Evolutionary conservation across 2,329 filamentous ascomycete species (phyloP).

Genomic region (Aphanocladium album): DNA sequence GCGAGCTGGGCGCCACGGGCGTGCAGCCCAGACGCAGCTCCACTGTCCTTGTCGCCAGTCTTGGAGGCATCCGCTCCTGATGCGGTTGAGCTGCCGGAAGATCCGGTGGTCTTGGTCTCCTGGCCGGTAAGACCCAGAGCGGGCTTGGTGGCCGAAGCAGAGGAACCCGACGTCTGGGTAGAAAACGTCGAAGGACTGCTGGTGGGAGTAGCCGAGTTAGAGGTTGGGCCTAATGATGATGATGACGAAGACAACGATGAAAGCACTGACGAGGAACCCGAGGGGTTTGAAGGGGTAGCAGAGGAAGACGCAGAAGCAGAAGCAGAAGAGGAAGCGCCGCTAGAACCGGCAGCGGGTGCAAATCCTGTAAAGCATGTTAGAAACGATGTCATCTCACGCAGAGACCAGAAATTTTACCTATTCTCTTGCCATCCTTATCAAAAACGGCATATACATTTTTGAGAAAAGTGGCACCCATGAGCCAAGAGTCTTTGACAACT

Average conservation of each 20-base stretch:
- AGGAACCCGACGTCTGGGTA: not conserved
- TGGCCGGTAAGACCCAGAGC: slow-evolving; percentile 20
- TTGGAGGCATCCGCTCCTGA: slow-evolving; percentile 1
- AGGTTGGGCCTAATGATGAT: slow-evolving; percentile 2
- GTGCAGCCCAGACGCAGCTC: not conserved
- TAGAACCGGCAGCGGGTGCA: slow-evolving; percentile 6
- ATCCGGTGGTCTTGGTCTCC: slow-evolving; percentile 13
- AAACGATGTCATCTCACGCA: slow-evolving; percentile 4
- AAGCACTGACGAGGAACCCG: slow-evolving; percentile 12
- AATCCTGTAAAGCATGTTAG: slow-evolving; percentile 8
- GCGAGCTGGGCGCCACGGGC: not conserved
- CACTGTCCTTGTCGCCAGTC: slow-evolving; percentile 6
- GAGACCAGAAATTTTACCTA: slow-evolving; percentile 44
- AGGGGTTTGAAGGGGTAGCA: not conserved
- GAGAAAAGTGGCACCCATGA: slow-evolving; percentile 80
- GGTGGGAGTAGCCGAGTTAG: slow-evolving; percentile 9
- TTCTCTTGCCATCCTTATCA: slow-evolving; percentile 62
- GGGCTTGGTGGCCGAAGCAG: slow-evolving; percentile 12
- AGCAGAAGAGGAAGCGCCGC: slow-evolving; percentile 4
- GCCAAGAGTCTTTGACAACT: slow-evolving; percentile 63
- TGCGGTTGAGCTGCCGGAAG: not conserved
- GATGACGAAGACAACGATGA: slow-evolving; percentile 8
- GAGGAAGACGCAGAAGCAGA: not conserved
- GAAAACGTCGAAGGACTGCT: slow-evolving; percentile 5
- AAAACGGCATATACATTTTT: slow-evolving; percentile 89